Evolutionary conservation across 2,329 filamentous ascomycete species (phyloP), one percentile per base, ranked within the genome.

Genomic region (Colletotrichum sp.): DNA sequence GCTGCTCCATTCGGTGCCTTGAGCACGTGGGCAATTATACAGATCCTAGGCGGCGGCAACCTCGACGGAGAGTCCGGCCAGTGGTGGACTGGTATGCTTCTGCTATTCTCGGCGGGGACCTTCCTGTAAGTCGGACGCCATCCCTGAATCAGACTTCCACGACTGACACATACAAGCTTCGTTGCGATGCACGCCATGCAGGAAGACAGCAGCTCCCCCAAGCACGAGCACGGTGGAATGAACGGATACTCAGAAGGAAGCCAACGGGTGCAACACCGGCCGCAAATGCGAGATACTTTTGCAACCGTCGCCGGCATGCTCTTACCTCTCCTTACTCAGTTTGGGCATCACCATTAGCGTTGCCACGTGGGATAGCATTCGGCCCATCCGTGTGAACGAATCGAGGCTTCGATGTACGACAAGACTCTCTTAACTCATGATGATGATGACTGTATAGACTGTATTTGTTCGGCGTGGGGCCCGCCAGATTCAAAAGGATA

Each of bases 131-230:
- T 84, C 27, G 66, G 27, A 25, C 13, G 67, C 59, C 59, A 63
- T 12, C n/a, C 30, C 9, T 36, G 30, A 22, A 22, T 13, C 59
- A n/a, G 30, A 36, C 8, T 61, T 25, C 27, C n/a, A 19, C n/a
- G n/a, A 30, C 30, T 15, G 13, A 48, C 11, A 71, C 70, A 77
- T 28, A 74, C 61, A 32, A 19, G 95, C 80, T 98, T 98, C 82
- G 97, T 99, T 59, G 97, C 97, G 1, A 98, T 98, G 96, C 97
- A 99, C 82, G 96, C 96, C 1, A 98, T 98, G 95, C 95, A 98
- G 82, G 96, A 98, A 81, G 91, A 93, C 27, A 87, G 88, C 68
- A 84, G 85, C 11, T 82, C 85, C 3, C 86, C 89, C 34, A 84
- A 86, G 68, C 88, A 92, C 77, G 87, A 91, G n/a, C 87, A 90